Conservation (phyloP, 805 yeast species). For the Lipomyces chichibuensis region DNA sequence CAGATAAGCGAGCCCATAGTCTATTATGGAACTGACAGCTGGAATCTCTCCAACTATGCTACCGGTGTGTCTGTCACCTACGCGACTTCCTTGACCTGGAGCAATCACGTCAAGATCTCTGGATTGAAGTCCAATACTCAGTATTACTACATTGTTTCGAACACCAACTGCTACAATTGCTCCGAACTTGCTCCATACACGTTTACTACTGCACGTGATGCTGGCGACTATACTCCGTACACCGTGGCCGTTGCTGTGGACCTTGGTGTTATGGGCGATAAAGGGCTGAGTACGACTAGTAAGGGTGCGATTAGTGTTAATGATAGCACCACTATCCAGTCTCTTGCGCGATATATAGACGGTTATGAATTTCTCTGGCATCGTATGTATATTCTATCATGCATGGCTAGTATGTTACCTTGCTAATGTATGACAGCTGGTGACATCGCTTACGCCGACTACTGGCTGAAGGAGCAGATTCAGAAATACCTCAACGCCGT, state of each 20-base stretch:
- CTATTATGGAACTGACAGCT: conserved; percentile 32
- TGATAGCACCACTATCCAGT: conserved; percentile 14
- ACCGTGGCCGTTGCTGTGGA: conserved; percentile 18
- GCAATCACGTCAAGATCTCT: conserved; percentile 38
- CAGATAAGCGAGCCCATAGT: conserved; percentile 34
- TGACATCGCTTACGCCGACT: conserved; percentile 42
- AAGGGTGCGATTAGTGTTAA: neutral
- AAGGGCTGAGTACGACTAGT: conserved; percentile 3
- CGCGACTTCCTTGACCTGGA: conserved; percentile 36
- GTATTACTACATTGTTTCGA: conserved; percentile 38
- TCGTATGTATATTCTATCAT: conserved; percentile 5
- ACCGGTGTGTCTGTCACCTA: conserved; percentile 31
- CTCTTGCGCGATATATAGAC: conserved; percentile 6
- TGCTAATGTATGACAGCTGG: conserved; percentile 32
- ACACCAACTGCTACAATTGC: conserved; percentile 19
- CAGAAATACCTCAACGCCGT: neutral
- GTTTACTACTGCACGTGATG: conserved; percentile 20
- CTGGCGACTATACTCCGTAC: conserved; percentile 25
- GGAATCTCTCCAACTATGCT: conserved; percentile 13
- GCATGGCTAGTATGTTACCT: neutral
- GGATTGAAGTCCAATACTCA: conserved; percentile 36
- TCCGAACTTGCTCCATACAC: conserved; percentile 1
- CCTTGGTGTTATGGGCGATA: conserved; percentile 19
- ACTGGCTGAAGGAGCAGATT: conserved; percentile 38
- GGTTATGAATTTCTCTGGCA: conserved; percentile 14